Evolutionary conservation across 2,329 filamentous ascomycete genomes (phyloP).

Genomic region (Sporothrix sp.): DNA sequence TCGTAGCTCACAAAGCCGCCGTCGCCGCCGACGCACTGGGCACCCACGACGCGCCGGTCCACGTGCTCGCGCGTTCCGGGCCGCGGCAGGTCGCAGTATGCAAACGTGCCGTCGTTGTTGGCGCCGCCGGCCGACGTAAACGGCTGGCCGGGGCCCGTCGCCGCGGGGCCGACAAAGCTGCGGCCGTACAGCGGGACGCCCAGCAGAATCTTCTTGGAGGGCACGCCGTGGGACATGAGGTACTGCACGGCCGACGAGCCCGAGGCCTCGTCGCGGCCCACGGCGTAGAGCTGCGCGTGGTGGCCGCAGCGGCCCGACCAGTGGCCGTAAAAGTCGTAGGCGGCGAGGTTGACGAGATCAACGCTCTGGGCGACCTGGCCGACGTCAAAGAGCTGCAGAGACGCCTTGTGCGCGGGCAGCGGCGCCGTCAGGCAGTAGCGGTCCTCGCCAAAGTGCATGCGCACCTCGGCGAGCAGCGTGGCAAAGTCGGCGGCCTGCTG

Average conservation of each 20-base stretch:
- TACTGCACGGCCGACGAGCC: conserved; percentile 58
- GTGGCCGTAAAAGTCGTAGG: conserved; percentile 68
- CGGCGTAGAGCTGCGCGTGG: conserved; percentile 63
- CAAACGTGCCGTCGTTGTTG: conserved; percentile 58
- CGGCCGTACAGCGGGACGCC: conserved; percentile 69
- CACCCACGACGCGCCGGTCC: conserved; percentile 58
- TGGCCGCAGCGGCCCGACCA: conserved; percentile 62
- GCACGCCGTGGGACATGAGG: conserved; percentile 55
- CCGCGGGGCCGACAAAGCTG: conserved; percentile 52
- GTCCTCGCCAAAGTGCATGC: conserved; percentile 57
- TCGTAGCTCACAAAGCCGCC: conserved; percentile 75
- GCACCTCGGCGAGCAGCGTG: conserved; percentile 54
- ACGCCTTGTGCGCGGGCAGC: conserved; percentile 56
- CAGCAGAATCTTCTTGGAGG: conserved; percentile 60
- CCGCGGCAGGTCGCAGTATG: conserved; percentile 61
- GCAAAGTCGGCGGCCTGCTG: conserved; percentile 63
- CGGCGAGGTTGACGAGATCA: conserved; percentile 68
- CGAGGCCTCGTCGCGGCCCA: conserved; percentile 51
- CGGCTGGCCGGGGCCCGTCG: conserved; percentile 53
- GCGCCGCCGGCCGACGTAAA: conserved; percentile 44
- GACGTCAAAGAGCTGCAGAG: conserved; percentile 61
- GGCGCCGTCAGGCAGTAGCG: conserved; percentile 62
- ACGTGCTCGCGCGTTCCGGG: conserved; percentile 53
- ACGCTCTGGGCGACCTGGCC: conserved; percentile 52
- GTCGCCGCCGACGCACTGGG: conserved; percentile 62